A percentile compares a stretch with the other conserved stretches of the same genome.
phyloP scores from a whole-genome alignment of 116 monocot genomes.

The Dioscorea cayenensis region DNA sequence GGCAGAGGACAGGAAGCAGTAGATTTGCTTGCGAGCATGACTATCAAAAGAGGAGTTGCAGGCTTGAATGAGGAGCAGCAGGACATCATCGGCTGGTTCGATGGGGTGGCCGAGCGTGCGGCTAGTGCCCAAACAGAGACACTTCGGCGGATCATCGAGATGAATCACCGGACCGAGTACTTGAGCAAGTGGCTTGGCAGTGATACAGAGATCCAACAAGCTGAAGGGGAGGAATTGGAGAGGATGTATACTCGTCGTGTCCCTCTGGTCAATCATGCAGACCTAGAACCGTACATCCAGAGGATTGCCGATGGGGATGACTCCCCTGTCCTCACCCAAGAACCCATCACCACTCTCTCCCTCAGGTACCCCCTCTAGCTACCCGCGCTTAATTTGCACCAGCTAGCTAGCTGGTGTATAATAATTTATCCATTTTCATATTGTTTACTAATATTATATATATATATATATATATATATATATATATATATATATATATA shows the following conservation, averaged over 20 bases:
- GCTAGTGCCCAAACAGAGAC: slow-evolving; percentile 33
- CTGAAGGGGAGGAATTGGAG: slow-evolving; percentile 9
- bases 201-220: not conserved
- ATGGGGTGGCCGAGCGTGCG: slow-evolving; percentile 30
- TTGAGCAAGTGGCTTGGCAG: slow-evolving; percentile 29
- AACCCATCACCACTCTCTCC: slow-evolving; percentile 54
- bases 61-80: not conserved
- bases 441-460: no score
- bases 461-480: no score
- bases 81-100: slow-evolving; percentile 34
- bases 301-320: slow-evolving; percentile 56
- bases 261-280: slow-evolving; percentile 43
- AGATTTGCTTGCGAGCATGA: not conserved
- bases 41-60: not conserved
- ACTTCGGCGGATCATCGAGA: slow-evolving; percentile 46
- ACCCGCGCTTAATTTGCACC: not conserved
- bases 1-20: not conserved
- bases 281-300: slow-evolving; percentile 56
- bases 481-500: no score
- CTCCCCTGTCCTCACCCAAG: slow-evolving; percentile 34
- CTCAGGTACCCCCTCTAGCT: slow-evolving; percentile 28
- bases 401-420: no score
- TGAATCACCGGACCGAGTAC: slow-evolving; percentile 46
- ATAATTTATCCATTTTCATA: no score
- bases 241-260: slow-evolving; percentile 32